These are phyloP conservation scores for Ambrosia artemisiifolia DNA, from an alignment of 129 eudicot species.

Conservation along the genomic window DNA sequence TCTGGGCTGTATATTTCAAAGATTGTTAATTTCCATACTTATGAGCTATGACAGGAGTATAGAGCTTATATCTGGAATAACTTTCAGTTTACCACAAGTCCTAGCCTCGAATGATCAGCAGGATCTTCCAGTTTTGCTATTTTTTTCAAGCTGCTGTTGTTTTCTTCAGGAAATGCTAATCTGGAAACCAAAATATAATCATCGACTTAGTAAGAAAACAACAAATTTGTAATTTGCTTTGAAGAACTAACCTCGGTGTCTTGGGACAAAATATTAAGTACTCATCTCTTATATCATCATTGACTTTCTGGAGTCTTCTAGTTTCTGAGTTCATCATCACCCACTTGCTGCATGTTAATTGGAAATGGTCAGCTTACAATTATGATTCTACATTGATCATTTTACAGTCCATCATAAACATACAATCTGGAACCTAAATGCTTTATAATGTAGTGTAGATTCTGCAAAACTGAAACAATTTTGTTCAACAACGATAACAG, in stretches of 20 bases:
- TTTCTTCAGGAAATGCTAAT: constrained; percentile 85
- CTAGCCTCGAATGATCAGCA: constrained; percentile 52
- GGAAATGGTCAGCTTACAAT: background rate
- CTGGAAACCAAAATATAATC: constrained; percentile 37
- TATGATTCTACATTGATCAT: background rate
- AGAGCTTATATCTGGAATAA: background rate
- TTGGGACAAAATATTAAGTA: constrained; percentile 65
- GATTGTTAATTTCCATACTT: constrained; percentile 1
- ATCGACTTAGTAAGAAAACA: background rate
- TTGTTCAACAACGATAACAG: background rate
- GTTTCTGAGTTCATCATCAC: constrained; percentile 97
- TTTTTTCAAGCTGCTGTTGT: constrained; percentile 70
- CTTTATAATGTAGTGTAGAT: background rate
- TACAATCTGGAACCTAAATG: background rate
- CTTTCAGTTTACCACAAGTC: constrained; percentile 62
- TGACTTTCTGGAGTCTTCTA: constrained; percentile 84
- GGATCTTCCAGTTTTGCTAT: constrained; percentile 83
- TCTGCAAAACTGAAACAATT: background rate
- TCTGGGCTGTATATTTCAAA: constrained; percentile 56
- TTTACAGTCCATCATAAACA: background rate
- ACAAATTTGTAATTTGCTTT: background rate
- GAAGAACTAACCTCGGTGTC: constrained; percentile 42
- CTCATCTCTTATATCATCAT: constrained; percentile 71
- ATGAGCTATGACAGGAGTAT: background rate
- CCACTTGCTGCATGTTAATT: constrained; percentile 73